These are phyloP conservation scores for Pyronema omphalodes DNA, from an alignment of 495 filamentous ascomycete genomes.

Conservation along the genomic window DNA sequence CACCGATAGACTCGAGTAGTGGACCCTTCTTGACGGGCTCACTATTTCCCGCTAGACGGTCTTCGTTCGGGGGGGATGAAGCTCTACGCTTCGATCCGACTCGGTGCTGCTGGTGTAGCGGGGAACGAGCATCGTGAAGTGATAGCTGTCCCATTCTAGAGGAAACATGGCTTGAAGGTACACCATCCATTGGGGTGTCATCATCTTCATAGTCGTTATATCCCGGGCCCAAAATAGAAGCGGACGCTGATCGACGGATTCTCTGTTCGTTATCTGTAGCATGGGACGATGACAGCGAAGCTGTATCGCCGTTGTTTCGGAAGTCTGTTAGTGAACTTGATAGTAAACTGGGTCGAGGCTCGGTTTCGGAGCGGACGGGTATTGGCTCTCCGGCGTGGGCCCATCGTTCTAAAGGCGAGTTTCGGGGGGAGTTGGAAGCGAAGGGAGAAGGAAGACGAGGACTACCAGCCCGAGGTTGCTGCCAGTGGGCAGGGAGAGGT, in stretches of 20 bases:
- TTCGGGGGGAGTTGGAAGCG: neutral
- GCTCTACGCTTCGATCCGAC: conserved; percentile 21
- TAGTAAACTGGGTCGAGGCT: conserved; percentile 10
- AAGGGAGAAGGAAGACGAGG: neutral
- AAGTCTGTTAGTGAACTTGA: conserved; percentile 14
- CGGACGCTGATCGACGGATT: conserved; percentile 16
- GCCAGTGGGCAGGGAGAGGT: conserved; percentile 6
- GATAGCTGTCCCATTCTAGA: conserved; percentile 14
- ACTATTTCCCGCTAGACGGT: conserved; percentile 10
- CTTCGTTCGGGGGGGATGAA: conserved; percentile 22
- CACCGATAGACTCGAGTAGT: conserved; percentile 11
- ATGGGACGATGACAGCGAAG: conserved; percentile 19
- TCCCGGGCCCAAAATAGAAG: conserved; percentile 14
- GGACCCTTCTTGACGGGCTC: conserved; percentile 20
- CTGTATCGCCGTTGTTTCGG: conserved; percentile 17
- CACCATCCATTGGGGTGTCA: conserved; percentile 20
- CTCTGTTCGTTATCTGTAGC: conserved; percentile 15
- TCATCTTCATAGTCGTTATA: conserved; percentile 17
- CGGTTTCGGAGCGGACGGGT: conserved; percentile 8
- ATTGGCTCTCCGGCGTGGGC: conserved; percentile 14
- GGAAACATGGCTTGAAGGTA: conserved; percentile 12
- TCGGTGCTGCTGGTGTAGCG: conserved; percentile 11
- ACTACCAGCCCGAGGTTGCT: neutral
- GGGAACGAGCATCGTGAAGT: conserved; percentile 14
- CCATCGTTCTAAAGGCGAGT: conserved; percentile 18